phyloP scores from a whole-genome alignment of 208 protist species.

The Phytomonas sp. region DNA sequence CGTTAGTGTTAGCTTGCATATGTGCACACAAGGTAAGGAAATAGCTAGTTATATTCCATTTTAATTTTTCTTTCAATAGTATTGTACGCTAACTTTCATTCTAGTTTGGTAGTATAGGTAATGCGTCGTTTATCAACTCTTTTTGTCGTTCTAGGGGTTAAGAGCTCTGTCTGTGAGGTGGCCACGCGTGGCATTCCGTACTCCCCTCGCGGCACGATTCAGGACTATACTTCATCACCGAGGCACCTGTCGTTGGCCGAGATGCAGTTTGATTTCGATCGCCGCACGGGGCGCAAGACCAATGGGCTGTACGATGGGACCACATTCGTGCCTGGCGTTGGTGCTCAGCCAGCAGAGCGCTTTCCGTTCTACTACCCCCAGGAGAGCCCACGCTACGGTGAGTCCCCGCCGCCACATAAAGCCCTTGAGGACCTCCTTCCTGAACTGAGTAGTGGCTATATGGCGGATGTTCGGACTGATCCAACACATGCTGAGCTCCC shows the following conservation, averaged over 20 bases:
- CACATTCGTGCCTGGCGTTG: slow-evolving; percentile 31
- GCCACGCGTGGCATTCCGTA: slow-evolving; percentile 41
- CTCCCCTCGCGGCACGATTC: slow-evolving; percentile 49
- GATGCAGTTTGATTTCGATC: slow-evolving; percentile 47
- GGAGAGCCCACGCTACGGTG: not conserved
- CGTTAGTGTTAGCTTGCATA: not conserved
- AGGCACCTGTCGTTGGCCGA: slow-evolving; percentile 34
- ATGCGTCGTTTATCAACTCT: not conserved
- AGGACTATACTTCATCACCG: slow-evolving; percentile 57
- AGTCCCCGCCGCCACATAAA: not conserved
- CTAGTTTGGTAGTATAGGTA: not conserved
- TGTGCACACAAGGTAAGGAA: not conserved
- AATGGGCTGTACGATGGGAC: slow-evolving; percentile 43
- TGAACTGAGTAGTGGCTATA: slow-evolving; percentile 17
- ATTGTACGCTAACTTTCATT: not conserved
- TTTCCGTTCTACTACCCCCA: slow-evolving; percentile 18
- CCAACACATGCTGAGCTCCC: slow-evolving; percentile 29
- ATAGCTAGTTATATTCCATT: not conserved
- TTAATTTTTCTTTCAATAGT: not conserved
- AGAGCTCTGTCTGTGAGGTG: not conserved
- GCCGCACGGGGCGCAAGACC: slow-evolving; percentile 20
- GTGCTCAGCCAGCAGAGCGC: slow-evolving; percentile 15
- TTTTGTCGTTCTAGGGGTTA: not conserved
- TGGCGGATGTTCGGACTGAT: slow-evolving; percentile 34
- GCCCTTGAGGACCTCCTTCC: slow-evolving; percentile 13